These are phyloP conservation scores for Yarrowia deformans DNA, from an alignment of 805 yeast genomes.

Conservation along the genomic window DNA sequence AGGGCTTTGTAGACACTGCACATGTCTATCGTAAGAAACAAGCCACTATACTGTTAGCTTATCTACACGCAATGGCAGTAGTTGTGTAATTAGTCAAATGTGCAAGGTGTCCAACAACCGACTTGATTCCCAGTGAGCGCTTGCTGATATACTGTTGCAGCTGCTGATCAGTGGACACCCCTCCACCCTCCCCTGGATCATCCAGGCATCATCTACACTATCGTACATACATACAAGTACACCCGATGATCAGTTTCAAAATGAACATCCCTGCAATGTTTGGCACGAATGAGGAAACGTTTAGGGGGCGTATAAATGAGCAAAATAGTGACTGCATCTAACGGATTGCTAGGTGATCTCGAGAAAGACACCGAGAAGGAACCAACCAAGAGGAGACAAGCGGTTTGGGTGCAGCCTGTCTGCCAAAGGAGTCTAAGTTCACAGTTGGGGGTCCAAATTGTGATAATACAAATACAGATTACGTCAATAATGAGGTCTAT, in stretches of 20 bases:
- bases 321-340: neutral
- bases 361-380: neutral
- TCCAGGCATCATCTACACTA: neutral
- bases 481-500: neutral
- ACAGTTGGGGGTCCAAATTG: neutral
- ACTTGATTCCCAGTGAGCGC: neutral
- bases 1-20: no score
- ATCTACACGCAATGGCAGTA: no score
- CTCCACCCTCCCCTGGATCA: neutral
- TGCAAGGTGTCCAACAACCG: no score
- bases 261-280: conserved; percentile 1
- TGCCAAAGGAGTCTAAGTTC: neutral
- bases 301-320: neutral
- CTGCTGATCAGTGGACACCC: neutral
- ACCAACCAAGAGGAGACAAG: neutral
- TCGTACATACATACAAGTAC: neutral
- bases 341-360: neutral
- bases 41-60: no score
- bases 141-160: no score
- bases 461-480: neutral
- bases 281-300: neutral
- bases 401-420: neutral
- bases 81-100: no score
- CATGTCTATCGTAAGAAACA: no score
- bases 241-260: neutral